Evolutionary conservation across 31 red algal genomes (phyloP).

Genomic region (Asparagopsis taxiformis): DNA sequence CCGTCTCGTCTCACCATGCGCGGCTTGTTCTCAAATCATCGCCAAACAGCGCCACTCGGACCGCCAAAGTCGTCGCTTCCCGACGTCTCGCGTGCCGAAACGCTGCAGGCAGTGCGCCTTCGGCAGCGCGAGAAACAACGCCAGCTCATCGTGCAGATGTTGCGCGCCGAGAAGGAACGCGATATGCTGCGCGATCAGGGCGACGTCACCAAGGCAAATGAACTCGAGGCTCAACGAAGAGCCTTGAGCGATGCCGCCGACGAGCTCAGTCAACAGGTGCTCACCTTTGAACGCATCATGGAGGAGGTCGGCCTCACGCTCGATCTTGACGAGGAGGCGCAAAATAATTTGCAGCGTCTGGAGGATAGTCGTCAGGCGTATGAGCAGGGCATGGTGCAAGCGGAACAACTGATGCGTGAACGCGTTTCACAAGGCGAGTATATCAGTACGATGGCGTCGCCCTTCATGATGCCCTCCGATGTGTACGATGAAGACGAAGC

Average conservation of each 20-base stretch:
- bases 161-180: slow-evolving; percentile 53
- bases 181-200: slow-evolving; percentile 5
- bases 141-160: slow-evolving; percentile 45
- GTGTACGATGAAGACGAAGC: slow-evolving; percentile 64
- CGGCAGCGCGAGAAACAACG: slow-evolving; percentile 61
- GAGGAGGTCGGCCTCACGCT: slow-evolving; percentile 58
- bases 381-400: slow-evolving; percentile 23
- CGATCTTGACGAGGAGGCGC: slow-evolving; percentile 45
- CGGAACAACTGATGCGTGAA: slow-evolving; percentile 29
- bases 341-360: slow-evolving; percentile 26
- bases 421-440: slow-evolving; percentile 42
- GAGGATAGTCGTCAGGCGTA: slow-evolving; percentile 49
- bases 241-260: slow-evolving; percentile 35
- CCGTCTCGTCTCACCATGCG: not conserved
- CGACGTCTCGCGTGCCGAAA: slow-evolving; percentile 23
- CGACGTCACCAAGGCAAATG: slow-evolving; percentile 6
- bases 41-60: slow-evolving; percentile 37
- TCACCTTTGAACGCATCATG: slow-evolving; percentile 67
- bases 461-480: slow-evolving; percentile 65
- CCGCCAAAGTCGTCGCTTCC: slow-evolving; percentile 5
- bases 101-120: slow-evolving; percentile 50
- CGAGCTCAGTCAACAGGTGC: slow-evolving; percentile 33
- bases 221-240: slow-evolving; percentile 15
- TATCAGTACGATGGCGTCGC: slow-evolving; percentile 46
- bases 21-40: slow-evolving; percentile 3